These are phyloP conservation scores for Pulveroboletus frians DNA, from an alignment of 768 basidiomycete genomes.

Conservation along the genomic window DNA sequence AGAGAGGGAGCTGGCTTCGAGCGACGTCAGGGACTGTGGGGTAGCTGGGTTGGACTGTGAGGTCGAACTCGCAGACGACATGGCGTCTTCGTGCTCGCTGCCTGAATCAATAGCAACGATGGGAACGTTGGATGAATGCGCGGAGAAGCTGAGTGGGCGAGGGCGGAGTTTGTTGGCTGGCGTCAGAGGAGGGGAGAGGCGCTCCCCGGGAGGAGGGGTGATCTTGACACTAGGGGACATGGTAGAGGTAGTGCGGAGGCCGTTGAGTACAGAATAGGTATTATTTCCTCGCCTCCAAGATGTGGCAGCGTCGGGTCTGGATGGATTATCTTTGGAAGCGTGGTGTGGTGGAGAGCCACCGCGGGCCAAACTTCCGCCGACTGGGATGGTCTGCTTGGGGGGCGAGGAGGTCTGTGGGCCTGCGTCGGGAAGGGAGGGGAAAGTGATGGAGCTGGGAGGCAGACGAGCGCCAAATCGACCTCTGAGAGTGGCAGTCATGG, in stretches of 20 bases:
- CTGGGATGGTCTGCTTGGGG: conserved; percentile 59
- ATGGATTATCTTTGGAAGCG: conserved; percentile 33
- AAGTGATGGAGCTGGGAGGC: conserved; percentile 35
- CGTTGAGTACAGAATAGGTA: conserved; percentile 67
- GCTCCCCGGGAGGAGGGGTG: conserved; percentile 65
- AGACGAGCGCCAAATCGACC: conserved; percentile 69
- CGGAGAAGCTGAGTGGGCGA: conserved; percentile 59
- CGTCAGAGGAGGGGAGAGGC: conserved; percentile 43
- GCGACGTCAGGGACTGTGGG: conserved; percentile 63
- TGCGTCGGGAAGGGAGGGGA: conserved; percentile 38
- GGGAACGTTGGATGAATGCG: conserved; percentile 42
- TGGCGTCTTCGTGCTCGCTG: conserved; percentile 50
- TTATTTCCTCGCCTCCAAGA: conserved; percentile 76
- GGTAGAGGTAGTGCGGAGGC: conserved; percentile 51
- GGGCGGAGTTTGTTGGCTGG: conserved; percentile 45
- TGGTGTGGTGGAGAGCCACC: conserved; percentile 45
- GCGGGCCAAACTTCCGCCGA: conserved; percentile 70
- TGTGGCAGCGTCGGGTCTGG: conserved; percentile 73
- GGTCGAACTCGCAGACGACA: conserved; percentile 55
- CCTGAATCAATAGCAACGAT: conserved; percentile 53
- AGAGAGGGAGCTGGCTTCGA: conserved; percentile 53
- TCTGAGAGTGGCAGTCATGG: conserved; percentile 77
- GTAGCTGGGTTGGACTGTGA: conserved; percentile 72
- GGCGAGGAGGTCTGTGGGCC: conserved; percentile 37
- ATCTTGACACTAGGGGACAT: conserved; percentile 62